These are phyloP conservation scores for Cenchrus fungigraminus DNA, from an alignment of 176 grass and related monocot genomes.

Conservation along the genomic window DNA sequence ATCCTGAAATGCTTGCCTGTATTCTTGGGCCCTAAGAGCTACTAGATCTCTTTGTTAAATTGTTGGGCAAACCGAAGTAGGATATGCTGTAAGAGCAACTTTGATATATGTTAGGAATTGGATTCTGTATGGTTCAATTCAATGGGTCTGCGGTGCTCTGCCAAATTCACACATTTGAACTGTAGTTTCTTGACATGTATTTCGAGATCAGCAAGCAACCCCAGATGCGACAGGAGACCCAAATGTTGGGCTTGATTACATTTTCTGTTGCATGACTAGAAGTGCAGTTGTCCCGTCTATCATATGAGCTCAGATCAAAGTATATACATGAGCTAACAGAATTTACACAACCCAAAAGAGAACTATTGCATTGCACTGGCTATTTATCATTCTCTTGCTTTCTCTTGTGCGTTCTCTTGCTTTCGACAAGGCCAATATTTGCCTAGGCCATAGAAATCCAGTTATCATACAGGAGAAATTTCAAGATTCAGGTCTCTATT, in stretches of 20 bases:
- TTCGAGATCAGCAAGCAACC: neutral
- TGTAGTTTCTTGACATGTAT: neutral
- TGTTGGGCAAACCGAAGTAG: neutral
- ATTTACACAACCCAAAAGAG: neutral
- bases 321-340: neutral
- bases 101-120: neutral
- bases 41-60: neutral
- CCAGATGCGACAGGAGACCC: neutral
- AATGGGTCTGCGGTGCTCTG: neutral
- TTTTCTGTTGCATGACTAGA: neutral
- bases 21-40: neutral
- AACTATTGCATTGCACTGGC: neutral
- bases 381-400: neutral
- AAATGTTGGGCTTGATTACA: neutral
- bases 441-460: neutral
- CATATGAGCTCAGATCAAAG: neutral
- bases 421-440: neutral
- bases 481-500: too few relatives aligned
- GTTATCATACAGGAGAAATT: neutral
- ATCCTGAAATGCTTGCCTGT: constrained; percentile 6
- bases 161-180: neutral
- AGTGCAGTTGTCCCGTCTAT: neutral
- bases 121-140: neutral
- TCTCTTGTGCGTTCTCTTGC: neutral
- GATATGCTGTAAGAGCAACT: constrained; percentile 15